These are phyloP conservation scores for Leccinum variicolor DNA, from an alignment of 768 basidiomycete species.

Conservation along the genomic window DNA sequence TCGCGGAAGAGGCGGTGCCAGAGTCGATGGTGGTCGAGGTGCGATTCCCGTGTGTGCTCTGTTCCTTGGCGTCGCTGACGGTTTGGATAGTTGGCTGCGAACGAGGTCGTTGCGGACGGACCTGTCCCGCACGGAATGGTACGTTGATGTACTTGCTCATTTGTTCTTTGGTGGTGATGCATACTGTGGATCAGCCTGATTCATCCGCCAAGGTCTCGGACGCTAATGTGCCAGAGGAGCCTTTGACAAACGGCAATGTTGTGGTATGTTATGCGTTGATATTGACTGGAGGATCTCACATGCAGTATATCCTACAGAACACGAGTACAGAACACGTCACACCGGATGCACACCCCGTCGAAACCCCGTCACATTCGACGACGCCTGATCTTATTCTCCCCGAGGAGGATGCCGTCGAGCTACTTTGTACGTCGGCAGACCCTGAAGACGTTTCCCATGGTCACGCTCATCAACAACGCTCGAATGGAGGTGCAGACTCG, in stretches of 20 bases:
- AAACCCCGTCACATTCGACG: neutral
- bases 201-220: neutral
- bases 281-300: neutral
- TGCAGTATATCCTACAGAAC: neutral
- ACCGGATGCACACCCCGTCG: neutral
- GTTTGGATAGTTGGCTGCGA: neutral
- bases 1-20: neutral
- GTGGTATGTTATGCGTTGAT: neutral
- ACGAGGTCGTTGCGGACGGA: neutral
- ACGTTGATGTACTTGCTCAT: neutral
- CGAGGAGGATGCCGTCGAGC: neutral
- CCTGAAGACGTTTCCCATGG: neutral
- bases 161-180: neutral
- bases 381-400: slow-evolving; percentile 19
- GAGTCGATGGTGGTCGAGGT: slow-evolving; percentile 10
- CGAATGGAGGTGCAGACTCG: slow-evolving; percentile 7
- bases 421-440: neutral
- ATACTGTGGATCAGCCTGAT: neutral
- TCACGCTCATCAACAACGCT: neutral
- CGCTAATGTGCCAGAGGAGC: neutral
- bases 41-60: neutral
- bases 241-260: neutral
- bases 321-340: neutral
- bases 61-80: slow-evolving; percentile 1
- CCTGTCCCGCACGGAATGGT: neutral